Percentiles rank a stretch among this genome's conserved stretches.
These are phyloP conservation scores for Coriolopsis trogii DNA, from an alignment of 1,284 basidiomycete genomes.

Conservation along the genomic window DNA sequence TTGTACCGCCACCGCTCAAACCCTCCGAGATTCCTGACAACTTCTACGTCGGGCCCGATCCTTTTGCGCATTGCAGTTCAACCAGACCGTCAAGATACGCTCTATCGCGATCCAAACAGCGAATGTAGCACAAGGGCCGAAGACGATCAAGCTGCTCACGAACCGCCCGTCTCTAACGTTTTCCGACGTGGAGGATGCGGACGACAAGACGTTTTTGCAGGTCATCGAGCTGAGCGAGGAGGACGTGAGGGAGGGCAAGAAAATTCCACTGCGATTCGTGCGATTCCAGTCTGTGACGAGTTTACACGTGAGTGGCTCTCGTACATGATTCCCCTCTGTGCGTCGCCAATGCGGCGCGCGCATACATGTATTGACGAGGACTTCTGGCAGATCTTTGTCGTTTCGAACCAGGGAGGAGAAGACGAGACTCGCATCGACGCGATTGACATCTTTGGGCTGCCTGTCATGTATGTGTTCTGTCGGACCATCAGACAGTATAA, in stretches of 20 bases:
- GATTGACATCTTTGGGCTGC: constrained; percentile 72
- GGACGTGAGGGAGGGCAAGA: constrained; percentile 58
- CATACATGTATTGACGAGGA: neutral
- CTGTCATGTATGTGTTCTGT: constrained; percentile 55
- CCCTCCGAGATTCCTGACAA: neutral
- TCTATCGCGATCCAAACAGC: constrained; percentile 65
- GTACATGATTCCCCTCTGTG: neutral
- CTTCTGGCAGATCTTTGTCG: constrained; percentile 69
- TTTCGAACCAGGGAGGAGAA: constrained; percentile 73
- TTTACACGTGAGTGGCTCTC: constrained; percentile 57
- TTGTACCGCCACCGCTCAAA: neutral
- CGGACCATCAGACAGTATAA: neutral
- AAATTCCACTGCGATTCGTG: constrained; percentile 69
- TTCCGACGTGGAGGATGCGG: constrained; percentile 58
- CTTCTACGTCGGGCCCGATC: neutral
- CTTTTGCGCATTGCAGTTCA: constrained; percentile 58
- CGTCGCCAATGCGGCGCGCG: too few species aligned
- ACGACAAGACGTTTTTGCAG: constrained; percentile 51
- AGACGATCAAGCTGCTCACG: constrained; percentile 66
- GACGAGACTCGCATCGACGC: constrained; percentile 80
- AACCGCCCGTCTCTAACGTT: constrained; percentile 74
- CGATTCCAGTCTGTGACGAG: constrained; percentile 80
- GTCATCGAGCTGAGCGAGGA: constrained; percentile 53
- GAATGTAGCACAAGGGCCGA: constrained; percentile 59
- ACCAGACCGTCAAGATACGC: constrained; percentile 76